Conservation (phyloP, 192 early-diverging fungal species). For the Umbelopsis isabellina region DNA sequence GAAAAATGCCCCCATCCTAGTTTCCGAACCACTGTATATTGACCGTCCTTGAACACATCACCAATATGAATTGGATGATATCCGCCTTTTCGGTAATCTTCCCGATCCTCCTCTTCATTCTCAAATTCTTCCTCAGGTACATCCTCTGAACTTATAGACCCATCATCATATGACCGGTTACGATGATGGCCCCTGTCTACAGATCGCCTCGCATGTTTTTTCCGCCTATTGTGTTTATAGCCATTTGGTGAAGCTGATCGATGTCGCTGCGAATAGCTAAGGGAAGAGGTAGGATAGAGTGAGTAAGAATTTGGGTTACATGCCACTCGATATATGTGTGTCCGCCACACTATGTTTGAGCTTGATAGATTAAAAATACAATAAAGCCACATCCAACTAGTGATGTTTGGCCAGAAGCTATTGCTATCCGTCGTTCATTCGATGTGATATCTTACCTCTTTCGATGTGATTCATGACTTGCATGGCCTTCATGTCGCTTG, state of each 20-base stretch:
- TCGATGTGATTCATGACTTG: not conserved
- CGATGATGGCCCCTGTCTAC: not conserved
- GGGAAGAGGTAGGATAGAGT: not conserved
- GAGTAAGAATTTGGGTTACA: not conserved
- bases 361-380: too few relatives aligned
- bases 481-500: not conserved
- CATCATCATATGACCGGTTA: not conserved
- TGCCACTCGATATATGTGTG: too few relatives aligned
- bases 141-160: slow-evolving; percentile 12
- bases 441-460: not conserved
- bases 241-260: not conserved
- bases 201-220: not conserved
- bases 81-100: slow-evolving; percentile 92
- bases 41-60: slow-evolving; percentile 76
- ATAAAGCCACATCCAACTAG: too few relatives aligned
- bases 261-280: slow-evolving; percentile 7
- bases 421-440: not conserved
- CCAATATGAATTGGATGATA: slow-evolving; percentile 91
- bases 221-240: not conserved
- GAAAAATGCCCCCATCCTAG: slow-evolving; percentile 99
- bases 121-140: slow-evolving; percentile 39
- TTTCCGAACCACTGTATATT: slow-evolving; percentile 89
- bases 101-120: slow-evolving; percentile 85
- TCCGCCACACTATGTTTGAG: too few relatives aligned
- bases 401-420: too few relatives aligned